Evolutionary conservation across 192 early-diverging fungal genomes (phyloP).

Genomic region (Podila epicladia): DNA sequence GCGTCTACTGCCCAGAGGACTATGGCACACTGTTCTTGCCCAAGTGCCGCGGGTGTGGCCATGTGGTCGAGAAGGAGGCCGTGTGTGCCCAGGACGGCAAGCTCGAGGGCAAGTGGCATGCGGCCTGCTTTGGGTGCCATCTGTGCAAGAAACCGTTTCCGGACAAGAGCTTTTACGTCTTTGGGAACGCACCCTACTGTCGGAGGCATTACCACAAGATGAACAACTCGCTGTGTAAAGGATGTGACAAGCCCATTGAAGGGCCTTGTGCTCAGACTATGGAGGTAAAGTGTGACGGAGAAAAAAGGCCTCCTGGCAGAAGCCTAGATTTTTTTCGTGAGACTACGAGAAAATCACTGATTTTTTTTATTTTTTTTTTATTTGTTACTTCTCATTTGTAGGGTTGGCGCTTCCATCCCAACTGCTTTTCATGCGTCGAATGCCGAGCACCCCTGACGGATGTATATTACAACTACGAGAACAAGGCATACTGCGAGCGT

Average conservation of each 20-base stretch:
- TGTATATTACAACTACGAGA: slow-evolving; percentile 76
- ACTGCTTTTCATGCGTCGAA: slow-evolving; percentile 81
- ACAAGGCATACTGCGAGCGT: slow-evolving; percentile 75
- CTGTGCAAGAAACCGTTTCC: slow-evolving; percentile 76
- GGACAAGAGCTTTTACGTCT: slow-evolving; percentile 89
- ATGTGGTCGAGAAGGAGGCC: slow-evolving; percentile 74
- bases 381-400: neutral
- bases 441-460: slow-evolving; percentile 70
- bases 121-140: slow-evolving; percentile 78
- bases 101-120: slow-evolving; percentile 76
- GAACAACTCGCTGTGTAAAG: slow-evolving; percentile 85
- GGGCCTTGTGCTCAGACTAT: slow-evolving; percentile 91
- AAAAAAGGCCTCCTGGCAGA: neutral
- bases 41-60: slow-evolving; percentile 69
- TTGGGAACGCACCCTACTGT: slow-evolving; percentile 85
- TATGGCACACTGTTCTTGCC: slow-evolving; percentile 72
- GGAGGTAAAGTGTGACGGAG: slow-evolving; percentile 55
- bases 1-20: slow-evolving; percentile 75
- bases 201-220: slow-evolving; percentile 86
- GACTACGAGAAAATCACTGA: neutral
- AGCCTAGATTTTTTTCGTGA: neutral
- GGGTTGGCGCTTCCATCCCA: slow-evolving; percentile 85
- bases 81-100: slow-evolving; percentile 77
- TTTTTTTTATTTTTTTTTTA: neutral
- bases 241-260: slow-evolving; percentile 85